Evolutionary conservation across 129 eudicot species (phyloP), one percentile per base, ranked within the genome.

Genomic region (Sambucus nigra): DNA sequence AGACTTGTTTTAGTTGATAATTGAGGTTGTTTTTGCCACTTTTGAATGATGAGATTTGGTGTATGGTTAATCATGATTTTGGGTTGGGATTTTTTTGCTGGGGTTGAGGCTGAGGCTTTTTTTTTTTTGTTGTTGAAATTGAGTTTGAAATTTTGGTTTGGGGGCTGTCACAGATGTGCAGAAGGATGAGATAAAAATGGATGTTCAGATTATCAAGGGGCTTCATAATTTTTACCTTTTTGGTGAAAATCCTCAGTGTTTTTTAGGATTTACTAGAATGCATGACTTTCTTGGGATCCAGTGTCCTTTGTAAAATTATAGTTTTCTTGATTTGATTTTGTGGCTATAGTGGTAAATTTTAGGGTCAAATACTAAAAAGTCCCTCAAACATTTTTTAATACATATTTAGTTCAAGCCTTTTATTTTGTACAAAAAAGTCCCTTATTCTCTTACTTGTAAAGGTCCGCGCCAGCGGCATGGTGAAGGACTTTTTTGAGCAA

Each of bases 1-100:
- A 82, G 86, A 78, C 73, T n/a, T n/a, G n/a, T n/a, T n/a, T n/a
- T n/a, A 11, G 80, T 78, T 17, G 73, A 69, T 61, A 71, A 62
- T 48, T 71, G 53, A 51, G 56, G 71, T 13, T 65, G 72, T 78
- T 82, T 63, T 71, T 82, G 16, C 86, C 83, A 4, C 49, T 75
- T 59, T 33, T 69, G 18, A 75, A 53, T 8, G 66, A 75, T 9
- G 75, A 78, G 27, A 47, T 71, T 62, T 63, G 63, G 6, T 51
- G 29, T 1, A 56, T 49, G 57, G 33, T 75, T 39, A 32, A 26
- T 32, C 64, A 46, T 41, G 63, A 69, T 5, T 25, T 66, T 64
- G 79, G 73, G 46, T 61, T 72, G 76, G 63, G 68, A n/a, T 47
- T 38, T 58, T 64, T 83, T 65, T 38, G 83, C 75, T 47, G 74